Evolutionary conservation across 2,329 filamentous ascomycete species (phyloP), one percentile per base, ranked within the genome.

Genomic region (Teratosphaeria viscida): DNA sequence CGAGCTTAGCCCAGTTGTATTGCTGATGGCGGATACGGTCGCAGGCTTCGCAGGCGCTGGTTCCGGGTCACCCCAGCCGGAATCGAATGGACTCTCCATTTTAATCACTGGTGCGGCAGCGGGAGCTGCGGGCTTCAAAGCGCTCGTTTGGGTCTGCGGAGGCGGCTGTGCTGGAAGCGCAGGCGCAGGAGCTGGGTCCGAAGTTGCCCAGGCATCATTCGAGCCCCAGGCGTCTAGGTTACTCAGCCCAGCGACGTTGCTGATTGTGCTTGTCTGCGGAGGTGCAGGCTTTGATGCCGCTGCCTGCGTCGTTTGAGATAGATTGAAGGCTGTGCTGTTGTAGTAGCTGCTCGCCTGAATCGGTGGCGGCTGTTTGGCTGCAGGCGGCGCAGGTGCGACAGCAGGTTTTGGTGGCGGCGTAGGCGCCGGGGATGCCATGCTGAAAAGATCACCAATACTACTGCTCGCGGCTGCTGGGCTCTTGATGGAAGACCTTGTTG

Each of bases 181-280:
- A 12, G 75, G 63, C 35, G 71, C 66, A 12, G 72, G 66, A 16
- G 81, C 76, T 3, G 81, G 77, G 10, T 82, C 80, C 7, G 86
- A 78, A 10, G 85, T 85, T 0, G 81, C 82, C 94, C 94, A 99
- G 2, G 89, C 92, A 73, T 92, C 90, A 60, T 82, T 84, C 11
- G 79, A 82, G 54, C 90, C 91, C 90, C 91, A 96, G 0, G 92
- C 86, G 69, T 95, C 90, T 60, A 88, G 79, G 63, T 76, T 78
- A 26, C 76, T 77, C 52, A 81, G 75, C 11, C 73, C 71, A n/a
- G 74, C 73, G 57, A 77, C 75, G 57, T 74, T 70, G 29, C 60
- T n/a, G 3, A 58, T 61, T 4, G 71, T 69, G 54, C 63, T 69
- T 14, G 70, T 66, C 57, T 65, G 63, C n/a, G 53, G 53, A 32